phyloP scores from a whole-genome alignment of 2,329 filamentous ascomycete species.

The Aspergillus sp. region DNA sequence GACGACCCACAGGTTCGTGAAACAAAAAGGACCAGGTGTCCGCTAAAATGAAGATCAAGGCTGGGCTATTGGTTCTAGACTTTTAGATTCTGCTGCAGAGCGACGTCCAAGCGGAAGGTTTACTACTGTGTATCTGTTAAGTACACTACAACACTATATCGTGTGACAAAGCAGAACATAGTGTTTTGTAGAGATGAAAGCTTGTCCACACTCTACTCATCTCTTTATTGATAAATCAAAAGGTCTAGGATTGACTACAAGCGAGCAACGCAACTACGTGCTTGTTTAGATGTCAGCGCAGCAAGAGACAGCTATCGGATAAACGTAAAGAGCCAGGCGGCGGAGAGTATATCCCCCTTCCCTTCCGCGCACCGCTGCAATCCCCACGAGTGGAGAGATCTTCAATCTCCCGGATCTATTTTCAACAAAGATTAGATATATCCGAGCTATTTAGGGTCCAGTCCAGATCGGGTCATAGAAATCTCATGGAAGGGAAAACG shows the following conservation, averaged over 20 bases:
- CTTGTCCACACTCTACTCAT: too few relatives aligned
- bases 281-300: neutral
- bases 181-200: too few relatives aligned
- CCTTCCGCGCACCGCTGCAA: neutral
- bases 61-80: neutral
- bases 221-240: neutral
- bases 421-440: neutral
- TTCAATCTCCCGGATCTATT: neutral
- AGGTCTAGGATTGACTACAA: neutral
- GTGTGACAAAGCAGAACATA: too few relatives aligned
- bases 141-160: too few relatives aligned
- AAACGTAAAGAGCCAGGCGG: neutral
- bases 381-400: neutral
- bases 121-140: too few relatives aligned
- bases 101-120: neutral
- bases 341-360: slow-evolving; percentile 1
- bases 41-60: neutral
- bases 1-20: neutral
- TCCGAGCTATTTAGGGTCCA: neutral
- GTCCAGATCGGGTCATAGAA: neutral
- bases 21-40: neutral
- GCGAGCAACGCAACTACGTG: neutral
- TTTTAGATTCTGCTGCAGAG: neutral
- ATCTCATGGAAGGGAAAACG: neutral
- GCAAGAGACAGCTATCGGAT: neutral